Evolutionary conservation across 1,139 yeast genomes (phyloP).

Genomic region (Yamadazyma songkhlaensis): DNA sequence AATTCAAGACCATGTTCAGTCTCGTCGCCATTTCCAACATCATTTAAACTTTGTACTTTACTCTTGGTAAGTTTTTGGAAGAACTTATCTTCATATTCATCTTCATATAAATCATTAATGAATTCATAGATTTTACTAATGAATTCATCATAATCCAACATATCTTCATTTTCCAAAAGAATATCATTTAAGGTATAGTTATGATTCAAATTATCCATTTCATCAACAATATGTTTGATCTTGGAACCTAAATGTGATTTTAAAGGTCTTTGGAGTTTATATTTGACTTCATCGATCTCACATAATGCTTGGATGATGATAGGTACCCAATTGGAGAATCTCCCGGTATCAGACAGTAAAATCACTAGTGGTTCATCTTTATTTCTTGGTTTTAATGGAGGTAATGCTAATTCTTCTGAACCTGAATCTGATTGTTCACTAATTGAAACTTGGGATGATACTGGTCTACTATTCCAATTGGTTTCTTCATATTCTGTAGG

Average conservation of each 20-base stretch:
- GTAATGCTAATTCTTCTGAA: constrained; percentile 3
- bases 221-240: constrained; percentile 6
- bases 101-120: constrained; percentile 15
- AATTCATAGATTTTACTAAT: constrained; percentile 23
- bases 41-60: constrained; percentile 14
- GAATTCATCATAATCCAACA: constrained; percentile 25
- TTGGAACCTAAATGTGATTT: constrained; percentile 1
- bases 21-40: constrained; percentile 12
- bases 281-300: constrained; percentile 22
- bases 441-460: too few relatives aligned
- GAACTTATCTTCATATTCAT: constrained; percentile 13
- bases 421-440: constrained; percentile 2
- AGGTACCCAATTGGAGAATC: constrained; percentile 9
- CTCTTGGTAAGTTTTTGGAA: constrained; percentile 10
- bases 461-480: not conserved
- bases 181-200: constrained; percentile 16
- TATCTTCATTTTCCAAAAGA: constrained; percentile 19
- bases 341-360: constrained; percentile 6
- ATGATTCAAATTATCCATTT: constrained; percentile 3
- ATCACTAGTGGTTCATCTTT: constrained; percentile 7
- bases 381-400: constrained; percentile 1
- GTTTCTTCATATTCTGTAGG: constrained; percentile 2
- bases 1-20: constrained; percentile 25
- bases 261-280: constrained; percentile 8
- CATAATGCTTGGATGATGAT: constrained; percentile 14